Conservation (phyloP, 163 green algal species). For the Coccomyxa subellipsoidea region DNA sequence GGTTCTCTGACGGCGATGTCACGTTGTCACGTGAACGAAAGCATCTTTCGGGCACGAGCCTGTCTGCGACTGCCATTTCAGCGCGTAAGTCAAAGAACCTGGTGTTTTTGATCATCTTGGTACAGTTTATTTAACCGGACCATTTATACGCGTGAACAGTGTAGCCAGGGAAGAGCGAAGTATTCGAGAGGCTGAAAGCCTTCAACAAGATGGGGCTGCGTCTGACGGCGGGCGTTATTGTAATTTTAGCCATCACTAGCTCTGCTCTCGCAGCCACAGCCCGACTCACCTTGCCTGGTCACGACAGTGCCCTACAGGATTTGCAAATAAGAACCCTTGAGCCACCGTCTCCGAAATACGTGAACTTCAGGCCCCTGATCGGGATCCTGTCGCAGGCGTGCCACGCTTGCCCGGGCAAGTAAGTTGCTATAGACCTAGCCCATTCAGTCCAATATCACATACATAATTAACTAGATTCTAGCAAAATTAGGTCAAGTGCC, state of each 20-base stretch:
- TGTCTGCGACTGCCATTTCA: background rate
- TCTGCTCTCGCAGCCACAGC: background rate
- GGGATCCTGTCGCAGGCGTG: slow-evolving; percentile 80
- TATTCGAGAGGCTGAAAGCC: no score
- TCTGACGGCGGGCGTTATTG: background rate
- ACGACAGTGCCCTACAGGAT: background rate
- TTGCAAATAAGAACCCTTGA: background rate
- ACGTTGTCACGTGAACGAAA: background rate
- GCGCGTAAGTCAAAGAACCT: background rate
- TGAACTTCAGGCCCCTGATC: slow-evolving; percentile 59
- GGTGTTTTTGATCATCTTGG: no score
- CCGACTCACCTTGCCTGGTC: background rate
- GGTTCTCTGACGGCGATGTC: background rate
- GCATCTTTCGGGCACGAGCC: background rate
- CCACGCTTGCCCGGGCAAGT: slow-evolving; percentile 67
- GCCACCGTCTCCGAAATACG: background rate
- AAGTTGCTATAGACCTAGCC: slow-evolving; percentile 15
- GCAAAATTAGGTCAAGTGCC: no score
- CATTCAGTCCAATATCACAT: background rate
- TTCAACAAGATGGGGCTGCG: background rate
- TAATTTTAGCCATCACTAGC: background rate
- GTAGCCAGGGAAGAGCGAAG: no score
- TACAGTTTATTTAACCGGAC: no score
- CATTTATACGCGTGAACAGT: no score
- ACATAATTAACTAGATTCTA: no score